These are phyloP conservation scores for Lasiosphaeria ovina DNA, from an alignment of 495 filamentous ascomycete genomes.

Conservation along the genomic window DNA sequence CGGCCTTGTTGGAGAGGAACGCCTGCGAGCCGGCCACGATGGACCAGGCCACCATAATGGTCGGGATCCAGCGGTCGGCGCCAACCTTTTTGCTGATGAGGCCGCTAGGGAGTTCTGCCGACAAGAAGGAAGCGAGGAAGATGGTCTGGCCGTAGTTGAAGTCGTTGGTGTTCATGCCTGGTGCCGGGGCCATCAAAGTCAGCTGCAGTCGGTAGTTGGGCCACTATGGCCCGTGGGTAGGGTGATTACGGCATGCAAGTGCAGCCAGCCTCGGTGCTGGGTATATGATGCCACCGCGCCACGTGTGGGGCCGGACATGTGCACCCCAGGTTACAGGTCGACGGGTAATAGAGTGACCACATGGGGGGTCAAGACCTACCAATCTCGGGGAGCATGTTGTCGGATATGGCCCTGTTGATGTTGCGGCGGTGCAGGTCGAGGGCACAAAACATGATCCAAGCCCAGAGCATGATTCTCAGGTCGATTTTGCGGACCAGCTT, in stretches of 20 bases:
- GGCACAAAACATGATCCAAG: slow-evolving; percentile 75
- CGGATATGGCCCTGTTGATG: slow-evolving; percentile 65
- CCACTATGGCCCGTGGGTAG: too few species aligned
- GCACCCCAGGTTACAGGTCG: too few species aligned
- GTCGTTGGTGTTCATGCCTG: slow-evolving; percentile 62
- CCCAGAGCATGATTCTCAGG: slow-evolving; percentile 46
- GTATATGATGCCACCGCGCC: neutral
- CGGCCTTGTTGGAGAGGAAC: slow-evolving; percentile 51
- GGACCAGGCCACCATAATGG: slow-evolving; percentile 75
- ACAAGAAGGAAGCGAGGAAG: slow-evolving; percentile 63
- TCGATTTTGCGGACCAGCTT: slow-evolving; percentile 48
- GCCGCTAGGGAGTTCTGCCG: slow-evolving; percentile 71
- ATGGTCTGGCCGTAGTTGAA: slow-evolving; percentile 76
- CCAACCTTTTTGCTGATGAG: slow-evolving; percentile 70
- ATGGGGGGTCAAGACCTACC: neutral
- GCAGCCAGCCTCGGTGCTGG: neutral
- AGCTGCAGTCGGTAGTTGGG: too few species aligned
- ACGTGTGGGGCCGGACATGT: too few species aligned
- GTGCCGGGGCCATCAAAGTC: too few species aligned
- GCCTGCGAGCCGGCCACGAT: slow-evolving; percentile 66
- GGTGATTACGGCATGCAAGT: too few species aligned
- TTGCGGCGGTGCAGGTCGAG: slow-evolving; percentile 77
- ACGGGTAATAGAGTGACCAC: too few species aligned
- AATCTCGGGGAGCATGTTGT: slow-evolving; percentile 61
- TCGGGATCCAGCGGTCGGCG: slow-evolving; percentile 75